These are phyloP conservation scores for Delitschia confertaspora DNA, from an alignment of 495 filamentous ascomycete species.

Conservation along the genomic window DNA sequence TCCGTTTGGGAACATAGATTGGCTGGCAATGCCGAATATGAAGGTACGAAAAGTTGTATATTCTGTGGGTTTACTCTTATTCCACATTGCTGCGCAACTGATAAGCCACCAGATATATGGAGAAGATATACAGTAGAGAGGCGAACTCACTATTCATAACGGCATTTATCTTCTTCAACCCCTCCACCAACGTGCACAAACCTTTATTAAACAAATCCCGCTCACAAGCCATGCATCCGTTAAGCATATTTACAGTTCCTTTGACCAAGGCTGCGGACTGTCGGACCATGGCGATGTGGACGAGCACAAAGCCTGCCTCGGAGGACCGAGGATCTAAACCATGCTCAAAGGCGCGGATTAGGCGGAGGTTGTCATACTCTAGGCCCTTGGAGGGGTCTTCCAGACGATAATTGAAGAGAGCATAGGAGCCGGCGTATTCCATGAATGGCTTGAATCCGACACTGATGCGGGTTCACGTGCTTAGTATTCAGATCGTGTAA, in stretches of 20 bases:
- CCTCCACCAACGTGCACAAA: conserved; percentile 49
- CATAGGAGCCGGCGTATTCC: conserved; percentile 89
- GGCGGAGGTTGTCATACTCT: conserved; percentile 67
- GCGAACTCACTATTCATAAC: conserved; percentile 62
- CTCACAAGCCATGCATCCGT: conserved; percentile 44
- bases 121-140: conserved; percentile 2
- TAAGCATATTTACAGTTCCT: conserved; percentile 56
- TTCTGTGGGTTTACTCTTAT: conserved; percentile 62
- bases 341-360: conserved; percentile 81
- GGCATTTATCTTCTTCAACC: conserved; percentile 62
- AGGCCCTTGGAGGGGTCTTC: conserved; percentile 55
- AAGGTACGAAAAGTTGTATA: conserved; percentile 85
- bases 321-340: conserved; percentile 79
- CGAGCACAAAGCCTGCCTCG: conserved; percentile 76
- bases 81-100: conserved; percentile 84
- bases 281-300: conserved; percentile 52
- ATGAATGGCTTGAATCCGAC: conserved; percentile 78
- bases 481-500: conserved; percentile 1
- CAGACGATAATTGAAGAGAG: conserved; percentile 80
- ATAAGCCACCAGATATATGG: conserved; percentile 14
- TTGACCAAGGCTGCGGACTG: conserved; percentile 62
- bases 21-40: conserved; percentile 84
- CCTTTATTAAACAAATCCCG: conserved; percentile 54
- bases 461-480: conserved; percentile 31
- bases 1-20: conserved; percentile 85